A percentile compares a stretch with the other conserved stretches of the same genome.
These are phyloP conservation scores for Malassezia furfur DNA, from an alignment of 1,284 basidiomycete genomes.

Conservation along the genomic window DNA sequence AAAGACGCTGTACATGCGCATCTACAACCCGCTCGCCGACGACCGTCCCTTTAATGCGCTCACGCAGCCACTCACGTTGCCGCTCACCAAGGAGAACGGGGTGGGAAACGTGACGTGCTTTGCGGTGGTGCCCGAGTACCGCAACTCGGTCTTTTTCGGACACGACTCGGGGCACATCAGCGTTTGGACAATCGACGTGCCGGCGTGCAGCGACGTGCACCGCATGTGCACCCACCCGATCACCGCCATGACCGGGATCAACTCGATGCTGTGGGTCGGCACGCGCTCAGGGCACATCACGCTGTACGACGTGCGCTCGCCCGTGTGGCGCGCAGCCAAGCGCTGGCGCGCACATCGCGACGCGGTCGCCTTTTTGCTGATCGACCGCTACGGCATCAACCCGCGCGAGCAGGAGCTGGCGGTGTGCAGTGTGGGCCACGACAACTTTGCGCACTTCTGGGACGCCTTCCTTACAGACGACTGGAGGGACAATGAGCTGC, in stretches of 20 bases:
- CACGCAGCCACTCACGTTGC: slow-evolving; percentile 27
- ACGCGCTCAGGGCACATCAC: slow-evolving; percentile 69
- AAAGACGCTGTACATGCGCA: slow-evolving; percentile 23
- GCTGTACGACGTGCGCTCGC: slow-evolving; percentile 62
- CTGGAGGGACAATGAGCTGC: slow-evolving; percentile 74
- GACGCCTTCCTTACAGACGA: slow-evolving; percentile 75
- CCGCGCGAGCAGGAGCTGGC: slow-evolving; percentile 52
- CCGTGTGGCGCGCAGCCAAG: slow-evolving; percentile 70
- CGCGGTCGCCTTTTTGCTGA: slow-evolving; percentile 62
- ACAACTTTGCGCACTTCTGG: slow-evolving; percentile 71
- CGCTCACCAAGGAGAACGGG: slow-evolving; percentile 54
- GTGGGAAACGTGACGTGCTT: slow-evolving; percentile 73
- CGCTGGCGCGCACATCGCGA: slow-evolving; percentile 72
- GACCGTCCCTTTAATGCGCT: slow-evolving; percentile 41
- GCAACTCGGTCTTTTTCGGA: slow-evolving; percentile 67
- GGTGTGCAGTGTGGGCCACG: slow-evolving; percentile 68
- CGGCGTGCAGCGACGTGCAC: slow-evolving; percentile 26
- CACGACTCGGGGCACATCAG: slow-evolving; percentile 71
- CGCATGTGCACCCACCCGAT: slow-evolving; percentile 27
- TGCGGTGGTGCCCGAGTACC: slow-evolving; percentile 63
- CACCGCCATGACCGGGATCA: slow-evolving; percentile 33
- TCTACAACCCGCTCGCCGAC: slow-evolving; percentile 42
- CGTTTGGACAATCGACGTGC: slow-evolving; percentile 28
- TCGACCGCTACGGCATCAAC: slow-evolving; percentile 50
- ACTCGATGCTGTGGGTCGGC: slow-evolving; percentile 65